Base-by-base conservation (phyloP, 2,329 filamentous ascomycete genomes). In the Sporothrix dimorphospora region DNA sequence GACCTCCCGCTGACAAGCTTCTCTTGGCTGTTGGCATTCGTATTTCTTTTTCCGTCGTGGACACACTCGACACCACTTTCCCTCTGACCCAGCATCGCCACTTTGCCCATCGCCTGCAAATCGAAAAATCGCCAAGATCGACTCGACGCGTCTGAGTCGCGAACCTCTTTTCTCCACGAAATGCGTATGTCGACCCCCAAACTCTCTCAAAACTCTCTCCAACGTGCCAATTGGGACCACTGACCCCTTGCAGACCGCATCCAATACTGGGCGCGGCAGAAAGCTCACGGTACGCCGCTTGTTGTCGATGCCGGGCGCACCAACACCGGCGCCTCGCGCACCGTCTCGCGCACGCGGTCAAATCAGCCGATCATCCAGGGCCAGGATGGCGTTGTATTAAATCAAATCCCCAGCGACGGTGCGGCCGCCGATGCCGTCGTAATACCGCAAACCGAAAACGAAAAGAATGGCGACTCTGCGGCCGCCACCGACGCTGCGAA, bases 201-300 rank as follows among this genome's bases (percentile, higher is more conserved):
- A 34, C 14, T 6, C 27, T 30, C 5, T 38, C n/a, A 55, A 9
- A 7, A n/a, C 42, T 4, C 11, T 30, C 7, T 4, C 16, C 19
- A 42, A 11, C 21, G 1, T 5, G 1, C 12, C 42, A 55, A 55
- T 55, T 40, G 65, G 19, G 12, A 19, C 16, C n/a, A 34, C 42
- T 51, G n/a, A 12, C 45, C 4, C 2, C 27, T 42, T 38, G n/a
- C 72, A 78, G 77, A 79, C 74, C 77, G 77, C 70, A 75, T 79
- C 69, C 75, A 77, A 42, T 76, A 75, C 55, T 79, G 78, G 78
- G 78, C 78, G 9, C 74, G 72, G 61, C 72, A 77, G 24, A 79
- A 79, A 72, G 78, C 78, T 65, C 77, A 77, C 69, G 78, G 77
- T 45, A 70, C 75, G 27, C 75, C 76, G 9, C 72, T 77, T 11